These are phyloP conservation scores for Calonectria naviculata DNA, from an alignment of 2,329 filamentous ascomycete species.

Conservation along the genomic window DNA sequence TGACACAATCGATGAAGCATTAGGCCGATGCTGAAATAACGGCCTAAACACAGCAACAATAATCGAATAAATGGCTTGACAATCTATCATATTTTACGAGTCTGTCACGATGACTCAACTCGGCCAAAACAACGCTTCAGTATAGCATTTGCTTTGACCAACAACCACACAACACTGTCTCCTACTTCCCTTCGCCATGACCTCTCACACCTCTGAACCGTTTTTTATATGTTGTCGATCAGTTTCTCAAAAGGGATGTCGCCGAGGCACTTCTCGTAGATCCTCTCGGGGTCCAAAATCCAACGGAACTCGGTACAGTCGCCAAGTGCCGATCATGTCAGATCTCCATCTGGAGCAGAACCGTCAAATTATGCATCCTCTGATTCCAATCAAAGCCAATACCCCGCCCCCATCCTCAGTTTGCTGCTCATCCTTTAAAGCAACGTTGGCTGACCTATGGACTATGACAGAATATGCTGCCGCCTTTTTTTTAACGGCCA, in stretches of 20 bases:
- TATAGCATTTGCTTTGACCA: no score
- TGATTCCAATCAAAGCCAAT: conserved; percentile 51
- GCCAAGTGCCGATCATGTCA: conserved; percentile 52
- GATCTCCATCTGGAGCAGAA: conserved; percentile 62
- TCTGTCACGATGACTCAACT: not conserved
- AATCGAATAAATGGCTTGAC: not conserved
- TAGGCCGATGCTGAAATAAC: conserved; percentile 29
- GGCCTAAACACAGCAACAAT: conserved; percentile 18
- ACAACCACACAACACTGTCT: no score
- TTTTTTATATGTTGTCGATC: not conserved
- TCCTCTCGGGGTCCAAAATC: conserved; percentile 27
- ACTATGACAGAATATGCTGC: no score
- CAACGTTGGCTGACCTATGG: no score
- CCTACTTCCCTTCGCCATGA: not conserved
- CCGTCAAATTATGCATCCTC: conserved; percentile 55
- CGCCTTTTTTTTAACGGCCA: no score
- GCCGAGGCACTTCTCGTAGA: conserved; percentile 32
- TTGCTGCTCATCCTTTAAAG: conserved; percentile 58
- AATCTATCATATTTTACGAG: not conserved
- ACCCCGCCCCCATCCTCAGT: conserved; percentile 46
- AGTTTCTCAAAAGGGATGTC: conserved; percentile 22
- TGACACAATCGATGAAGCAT: conserved; percentile 34
- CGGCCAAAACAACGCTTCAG: not conserved
- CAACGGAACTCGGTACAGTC: conserved; percentile 31
- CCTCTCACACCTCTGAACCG: not conserved